Evolutionary conservation across 2,329 filamentous ascomycete species (phyloP), one percentile per base, ranked within the genome.

Genomic region (Penicillium sp.): DNA sequence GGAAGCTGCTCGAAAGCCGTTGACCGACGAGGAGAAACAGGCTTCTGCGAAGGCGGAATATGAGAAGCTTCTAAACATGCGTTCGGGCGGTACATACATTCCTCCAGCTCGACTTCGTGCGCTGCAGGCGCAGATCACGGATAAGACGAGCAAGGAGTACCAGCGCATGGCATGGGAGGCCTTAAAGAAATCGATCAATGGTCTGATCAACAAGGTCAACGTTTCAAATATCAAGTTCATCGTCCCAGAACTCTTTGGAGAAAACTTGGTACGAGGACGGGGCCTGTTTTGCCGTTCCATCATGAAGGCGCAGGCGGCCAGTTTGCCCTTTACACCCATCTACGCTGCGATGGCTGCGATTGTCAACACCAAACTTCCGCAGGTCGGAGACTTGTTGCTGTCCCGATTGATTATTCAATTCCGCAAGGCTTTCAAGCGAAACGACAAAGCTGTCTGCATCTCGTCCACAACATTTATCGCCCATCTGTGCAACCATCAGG

Each of bases 161-260:
- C 94, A 97, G 81, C 89, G 94, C 65, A 95, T 99, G 90, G 91
- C 92, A 8, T 99, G 94, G 94, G 94, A 99, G 74, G 93, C 93
- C 12, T 78, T 99, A 67, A 99, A 99, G 79, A 99, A 99, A 79
- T 94, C 89, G 45, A 96, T 99, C 76, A 97, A 99, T 70, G 94
- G 94, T 64, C 78, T 99, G 60, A 96, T 99, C 81, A 99, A 99
- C 82, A 99, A 99, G 79, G 89, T 96, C 79, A 97, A 97, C 74
- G 89, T 93, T 51, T 90, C 89, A 31, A 99, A 99, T 73, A 97
- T 99, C 81, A 97, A 99, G 75, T 84, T 89, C 68, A 96, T 99
- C 57, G 91, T 97, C 23, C 93, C 93, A 1, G 94, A 99, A 75
- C 80, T 99, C 42, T 99, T 99, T 74, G 85, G 85, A 45, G 94